A percentile compares a stretch with the other conserved stretches of the same genome.
Evolutionary conservation across 2,329 filamentous ascomycete species (phyloP).

Genomic region (Graphilbum ipis-grandicollis): DNA sequence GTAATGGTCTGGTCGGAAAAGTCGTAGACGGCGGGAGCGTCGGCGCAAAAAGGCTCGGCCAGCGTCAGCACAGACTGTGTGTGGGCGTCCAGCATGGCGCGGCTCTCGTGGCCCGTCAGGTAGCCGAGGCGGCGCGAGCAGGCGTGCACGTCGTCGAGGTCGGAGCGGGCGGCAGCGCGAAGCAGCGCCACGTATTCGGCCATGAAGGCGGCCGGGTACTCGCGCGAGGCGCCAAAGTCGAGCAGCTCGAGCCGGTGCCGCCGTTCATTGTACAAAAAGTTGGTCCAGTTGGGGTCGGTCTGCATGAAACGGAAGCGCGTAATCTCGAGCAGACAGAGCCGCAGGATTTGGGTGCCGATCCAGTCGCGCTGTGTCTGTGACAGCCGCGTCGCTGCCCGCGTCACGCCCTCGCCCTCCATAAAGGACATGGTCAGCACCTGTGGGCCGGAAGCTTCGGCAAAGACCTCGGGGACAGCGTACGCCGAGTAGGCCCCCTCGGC

Average conservation of each 20-base stretch:
- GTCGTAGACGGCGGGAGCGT: slow-evolving; percentile 71
- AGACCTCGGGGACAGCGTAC: slow-evolving; percentile 53
- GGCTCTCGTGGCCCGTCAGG: slow-evolving; percentile 76
- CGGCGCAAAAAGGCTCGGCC: slow-evolving; percentile 71
- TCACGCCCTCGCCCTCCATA: slow-evolving; percentile 74
- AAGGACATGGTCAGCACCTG: slow-evolving; percentile 63
- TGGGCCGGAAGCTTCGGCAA: slow-evolving; percentile 10
- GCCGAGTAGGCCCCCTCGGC: too few species aligned
- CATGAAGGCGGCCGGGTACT: slow-evolving; percentile 69
- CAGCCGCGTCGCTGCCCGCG: slow-evolving; percentile 51
- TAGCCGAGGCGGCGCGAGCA: slow-evolving; percentile 72
- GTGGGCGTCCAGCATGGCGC: slow-evolving; percentile 77
- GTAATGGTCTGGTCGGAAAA: slow-evolving; percentile 93
- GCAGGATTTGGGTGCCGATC: slow-evolving; percentile 88
- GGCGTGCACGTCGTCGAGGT: slow-evolving; percentile 43
- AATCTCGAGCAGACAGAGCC: slow-evolving; percentile 83
- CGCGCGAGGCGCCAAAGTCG: slow-evolving; percentile 86
- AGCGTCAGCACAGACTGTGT: slow-evolving; percentile 76
- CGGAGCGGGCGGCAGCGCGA: slow-evolving; percentile 56
- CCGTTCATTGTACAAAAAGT: slow-evolving; percentile 75
- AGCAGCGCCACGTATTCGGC: slow-evolving; percentile 64
- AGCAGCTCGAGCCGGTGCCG: slow-evolving; percentile 68
- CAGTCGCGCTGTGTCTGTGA: slow-evolving; percentile 78
- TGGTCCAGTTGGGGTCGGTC: slow-evolving; percentile 98
- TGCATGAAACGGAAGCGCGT: slow-evolving; percentile 97